These are phyloP conservation scores for Puccinia sorghi DNA, from an alignment of 1,284 basidiomycete species.

Conservation along the genomic window DNA sequence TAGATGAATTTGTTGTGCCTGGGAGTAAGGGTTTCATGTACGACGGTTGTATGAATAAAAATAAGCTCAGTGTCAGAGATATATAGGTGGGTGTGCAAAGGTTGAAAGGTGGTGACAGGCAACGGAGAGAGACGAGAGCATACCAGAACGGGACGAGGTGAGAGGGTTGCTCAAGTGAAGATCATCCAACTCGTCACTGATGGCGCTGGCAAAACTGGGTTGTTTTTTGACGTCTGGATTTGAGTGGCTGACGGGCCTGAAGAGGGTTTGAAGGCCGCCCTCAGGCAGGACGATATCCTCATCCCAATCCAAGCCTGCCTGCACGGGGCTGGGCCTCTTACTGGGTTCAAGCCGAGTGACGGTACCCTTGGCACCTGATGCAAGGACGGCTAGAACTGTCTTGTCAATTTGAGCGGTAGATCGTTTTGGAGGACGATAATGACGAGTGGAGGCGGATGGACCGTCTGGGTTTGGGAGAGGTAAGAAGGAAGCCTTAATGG, in stretches of 20 bases:
- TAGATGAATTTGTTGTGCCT: background rate
- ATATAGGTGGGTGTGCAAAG: too few species aligned
- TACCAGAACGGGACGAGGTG: background rate
- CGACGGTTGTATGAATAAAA: background rate
- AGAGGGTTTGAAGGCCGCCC: conserved; percentile 10
- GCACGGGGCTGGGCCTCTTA: conserved; percentile 28
- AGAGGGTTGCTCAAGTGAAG: conserved; percentile 2
- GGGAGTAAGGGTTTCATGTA: background rate
- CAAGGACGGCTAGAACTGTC: conserved; percentile 38
- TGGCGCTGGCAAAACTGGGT: conserved; percentile 44
- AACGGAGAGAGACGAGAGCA: background rate
- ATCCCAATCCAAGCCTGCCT: conserved; percentile 49
- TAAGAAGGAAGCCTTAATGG: conserved; percentile 44
- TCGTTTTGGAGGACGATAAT: background rate
- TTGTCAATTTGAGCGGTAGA: conserved; percentile 30
- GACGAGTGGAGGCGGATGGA: conserved; percentile 7
- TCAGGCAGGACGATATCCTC: conserved; percentile 44
- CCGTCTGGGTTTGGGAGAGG: conserved; percentile 9
- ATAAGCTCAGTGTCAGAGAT: too few species aligned
- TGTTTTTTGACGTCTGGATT: conserved; percentile 19
- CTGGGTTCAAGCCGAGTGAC: conserved; percentile 45
- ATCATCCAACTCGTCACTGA: conserved; percentile 43
- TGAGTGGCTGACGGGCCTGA: background rate
- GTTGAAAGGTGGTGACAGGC: background rate
- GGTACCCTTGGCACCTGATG: conserved; percentile 41